Percentiles rank a stretch among this genome's conserved stretches.
Evolutionary conservation across 805 yeast species (phyloP).

Genomic region (Kluyveromyces aestuarii): DNA sequence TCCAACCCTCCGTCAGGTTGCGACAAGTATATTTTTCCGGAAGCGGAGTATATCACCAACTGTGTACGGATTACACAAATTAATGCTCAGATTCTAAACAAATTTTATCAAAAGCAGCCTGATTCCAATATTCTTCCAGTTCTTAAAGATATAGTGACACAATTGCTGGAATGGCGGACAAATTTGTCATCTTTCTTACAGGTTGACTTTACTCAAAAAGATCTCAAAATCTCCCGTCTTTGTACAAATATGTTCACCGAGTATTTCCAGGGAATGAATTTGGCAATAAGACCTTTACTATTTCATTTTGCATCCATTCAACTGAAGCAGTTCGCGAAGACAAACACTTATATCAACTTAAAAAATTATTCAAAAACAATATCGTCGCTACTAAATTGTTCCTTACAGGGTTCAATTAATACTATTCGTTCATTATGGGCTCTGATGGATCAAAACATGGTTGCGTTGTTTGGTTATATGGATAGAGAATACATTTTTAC

Average conservation of each 20-base stretch:
- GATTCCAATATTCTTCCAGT: constrained; percentile 67
- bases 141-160: constrained; percentile 58
- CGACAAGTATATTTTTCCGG: constrained; percentile 64
- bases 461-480: constrained; percentile 83
- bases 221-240: constrained; percentile 50
- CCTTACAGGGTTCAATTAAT: constrained; percentile 73
- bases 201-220: constrained; percentile 49
- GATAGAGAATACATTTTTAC: constrained; percentile 76
- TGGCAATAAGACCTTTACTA: constrained; percentile 67
- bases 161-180: constrained; percentile 59
- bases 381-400: constrained; percentile 60
- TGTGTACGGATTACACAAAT: constrained; percentile 74
- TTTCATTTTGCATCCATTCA: constrained; percentile 70
- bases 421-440: constrained; percentile 70
- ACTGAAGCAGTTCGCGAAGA: constrained; percentile 38
- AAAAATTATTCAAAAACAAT: constrained; percentile 60
- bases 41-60: constrained; percentile 65
- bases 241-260: constrained; percentile 73
- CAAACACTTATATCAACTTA: constrained; percentile 51
- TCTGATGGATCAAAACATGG: constrained; percentile 65
- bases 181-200: constrained; percentile 53
- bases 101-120: constrained; percentile 67
- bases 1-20: constrained; percentile 50
- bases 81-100: constrained; percentile 62
- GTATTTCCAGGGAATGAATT: constrained; percentile 71